phyloP scores from a whole-genome alignment of 2,329 filamentous ascomycete genomes.

The Penicillium sp. region DNA sequence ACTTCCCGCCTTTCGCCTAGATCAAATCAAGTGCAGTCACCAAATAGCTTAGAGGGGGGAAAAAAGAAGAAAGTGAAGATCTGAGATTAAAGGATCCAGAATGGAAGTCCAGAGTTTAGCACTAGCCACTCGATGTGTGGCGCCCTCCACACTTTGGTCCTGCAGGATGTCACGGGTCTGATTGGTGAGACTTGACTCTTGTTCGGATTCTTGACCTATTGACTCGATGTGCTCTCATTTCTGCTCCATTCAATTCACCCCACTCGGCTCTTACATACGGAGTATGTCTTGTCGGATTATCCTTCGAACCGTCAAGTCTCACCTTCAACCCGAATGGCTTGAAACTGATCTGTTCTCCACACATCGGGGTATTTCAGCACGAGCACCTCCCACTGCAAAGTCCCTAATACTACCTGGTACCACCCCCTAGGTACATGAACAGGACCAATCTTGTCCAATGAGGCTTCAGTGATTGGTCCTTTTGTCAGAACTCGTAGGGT shows the following conservation, averaged over 20 bases:
- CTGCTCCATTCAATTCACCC: neutral
- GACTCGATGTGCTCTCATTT: neutral
- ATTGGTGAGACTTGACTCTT: too few species aligned
- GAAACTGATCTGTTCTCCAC: slow-evolving; percentile 6
- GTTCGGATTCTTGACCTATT: neutral
- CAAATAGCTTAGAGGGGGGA: slow-evolving; percentile 2
- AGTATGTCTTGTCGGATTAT: too few species aligned
- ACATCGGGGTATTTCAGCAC: slow-evolving; percentile 11
- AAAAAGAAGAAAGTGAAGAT: slow-evolving; percentile 17
- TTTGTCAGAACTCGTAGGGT: too few species aligned
- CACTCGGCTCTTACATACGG: too few species aligned
- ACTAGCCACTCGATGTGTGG: slow-evolving; percentile 14
- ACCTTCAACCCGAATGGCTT: neutral
- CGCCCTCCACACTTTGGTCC: slow-evolving; percentile 8
- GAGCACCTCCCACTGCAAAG: neutral
- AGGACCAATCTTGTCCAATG: neutral
- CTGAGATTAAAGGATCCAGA: slow-evolving; percentile 17
- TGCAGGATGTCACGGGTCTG: neutral
- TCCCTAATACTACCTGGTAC: neutral
- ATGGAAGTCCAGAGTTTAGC: slow-evolving; percentile 12
- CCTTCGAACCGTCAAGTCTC: neutral
- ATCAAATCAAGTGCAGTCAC: neutral
- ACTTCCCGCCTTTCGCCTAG: neutral
- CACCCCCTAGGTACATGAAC: neutral
- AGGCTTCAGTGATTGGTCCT: neutral